These are phyloP conservation scores for Eremothecium coryli DNA, from an alignment of 1,139 yeast genomes.

Conservation along the genomic window DNA sequence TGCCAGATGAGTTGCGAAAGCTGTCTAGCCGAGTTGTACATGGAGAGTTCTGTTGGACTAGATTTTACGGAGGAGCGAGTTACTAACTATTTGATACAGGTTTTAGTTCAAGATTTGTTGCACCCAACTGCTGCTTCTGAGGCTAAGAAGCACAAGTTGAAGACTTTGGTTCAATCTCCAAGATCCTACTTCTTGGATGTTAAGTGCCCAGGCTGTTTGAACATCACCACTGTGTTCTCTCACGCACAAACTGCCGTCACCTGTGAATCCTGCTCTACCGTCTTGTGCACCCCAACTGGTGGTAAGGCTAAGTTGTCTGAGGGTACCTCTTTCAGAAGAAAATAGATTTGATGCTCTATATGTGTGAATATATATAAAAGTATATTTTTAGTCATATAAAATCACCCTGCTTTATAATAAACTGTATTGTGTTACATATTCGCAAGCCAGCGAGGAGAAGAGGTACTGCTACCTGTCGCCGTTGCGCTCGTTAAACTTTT, in stretches of 20 bases:
- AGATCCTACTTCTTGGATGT: constrained; percentile 99
- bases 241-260: constrained; percentile 99
- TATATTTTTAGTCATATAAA: constrained; percentile 5
- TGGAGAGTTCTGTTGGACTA: neutral
- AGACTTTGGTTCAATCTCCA: constrained; percentile 95
- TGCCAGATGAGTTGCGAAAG: neutral
- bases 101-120: constrained; percentile 94
- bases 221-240: constrained; percentile 98
- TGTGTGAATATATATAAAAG: constrained; percentile 10
- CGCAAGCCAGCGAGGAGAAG: too few species aligned
- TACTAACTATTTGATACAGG: constrained; percentile 34
- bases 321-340: constrained; percentile 99
- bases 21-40: neutral
- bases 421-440: constrained; percentile 5
- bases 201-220: constrained; percentile 98
- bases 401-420: constrained; percentile 6
- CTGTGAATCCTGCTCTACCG: constrained; percentile 97
- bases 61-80: neutral
- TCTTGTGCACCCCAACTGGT: constrained; percentile 98
- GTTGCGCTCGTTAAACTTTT: neutral
- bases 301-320: constrained; percentile 99
- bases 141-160: constrained; percentile 94
- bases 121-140: constrained; percentile 97
- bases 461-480: too few species aligned
- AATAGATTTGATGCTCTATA: constrained; percentile 44